Conservation (phyloP, 2,329 filamentous ascomycete species). For the Aspergillus glaucus region DNA sequence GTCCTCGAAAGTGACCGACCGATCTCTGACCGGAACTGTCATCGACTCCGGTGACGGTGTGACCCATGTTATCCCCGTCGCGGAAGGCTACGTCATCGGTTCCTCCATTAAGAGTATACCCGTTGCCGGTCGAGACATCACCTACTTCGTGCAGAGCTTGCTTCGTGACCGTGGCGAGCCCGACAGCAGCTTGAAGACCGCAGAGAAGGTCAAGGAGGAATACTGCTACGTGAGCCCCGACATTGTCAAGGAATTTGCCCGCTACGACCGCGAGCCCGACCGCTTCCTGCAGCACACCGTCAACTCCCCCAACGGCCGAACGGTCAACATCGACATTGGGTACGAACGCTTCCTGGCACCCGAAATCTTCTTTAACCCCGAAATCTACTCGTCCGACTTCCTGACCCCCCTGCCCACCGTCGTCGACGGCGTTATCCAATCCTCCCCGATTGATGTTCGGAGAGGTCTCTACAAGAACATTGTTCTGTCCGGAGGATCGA, state of each 20-base stretch:
- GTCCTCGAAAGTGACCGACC: conserved; percentile 92
- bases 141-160: conserved; percentile 95
- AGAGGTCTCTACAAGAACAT: conserved; percentile 99
- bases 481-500: conserved; percentile 92
- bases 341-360: conserved; percentile 97
- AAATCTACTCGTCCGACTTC: conserved; percentile 99
- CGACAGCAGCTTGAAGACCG: conserved; percentile 93
- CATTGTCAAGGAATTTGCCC: conserved; percentile 96
- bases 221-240: conserved; percentile 98
- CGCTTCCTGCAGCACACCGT: conserved; percentile 88
- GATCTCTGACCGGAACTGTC: conserved; percentile 92
- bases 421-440: conserved; percentile 94
- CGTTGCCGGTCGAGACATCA: conserved; percentile 95
- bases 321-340: conserved; percentile 82
- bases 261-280: conserved; percentile 87
- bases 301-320: conserved; percentile 74
- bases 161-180: conserved; percentile 93
- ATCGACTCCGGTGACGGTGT: conserved; percentile 99
- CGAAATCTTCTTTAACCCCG: conserved; percentile 99
- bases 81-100: conserved; percentile 97
- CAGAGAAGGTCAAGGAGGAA: conserved; percentile 97
- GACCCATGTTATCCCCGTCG: conserved; percentile 96
- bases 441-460: conserved; percentile 93
- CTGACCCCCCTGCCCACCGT: conserved; percentile 89
- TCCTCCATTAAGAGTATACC: conserved; percentile 99